Conservation (phyloP, 73 alveolate genomes). For the Paramecium octaurelia region DNA sequence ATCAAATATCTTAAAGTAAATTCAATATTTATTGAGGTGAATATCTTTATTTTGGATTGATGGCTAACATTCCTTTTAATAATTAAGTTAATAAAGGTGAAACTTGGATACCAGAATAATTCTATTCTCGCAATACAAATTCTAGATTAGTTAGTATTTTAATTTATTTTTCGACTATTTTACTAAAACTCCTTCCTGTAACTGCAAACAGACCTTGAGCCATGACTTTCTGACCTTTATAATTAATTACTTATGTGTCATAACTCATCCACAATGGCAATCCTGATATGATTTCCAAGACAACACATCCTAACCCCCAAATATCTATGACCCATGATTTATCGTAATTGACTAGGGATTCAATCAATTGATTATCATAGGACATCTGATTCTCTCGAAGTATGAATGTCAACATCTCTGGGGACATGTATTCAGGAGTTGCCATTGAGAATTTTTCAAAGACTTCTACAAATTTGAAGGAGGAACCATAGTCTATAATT, state of each 20-base stretch:
- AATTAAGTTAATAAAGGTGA: background rate
- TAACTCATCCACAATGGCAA: conserved; percentile 91
- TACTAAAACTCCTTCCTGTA: conserved; percentile 33
- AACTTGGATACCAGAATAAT: conserved; percentile 48
- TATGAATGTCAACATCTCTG: conserved; percentile 80
- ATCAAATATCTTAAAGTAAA: background rate
- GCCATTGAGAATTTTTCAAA: conserved; percentile 61
- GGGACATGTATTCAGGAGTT: conserved; percentile 96
- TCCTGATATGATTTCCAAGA: conserved; percentile 80
- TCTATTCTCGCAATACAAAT: conserved; percentile 9
- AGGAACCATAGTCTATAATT: conserved; percentile 58
- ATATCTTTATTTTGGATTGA: conserved; percentile 36
- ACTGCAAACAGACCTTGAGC: conserved; percentile 59
- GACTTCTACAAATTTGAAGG: conserved; percentile 42
- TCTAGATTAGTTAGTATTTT: conserved; percentile 43
- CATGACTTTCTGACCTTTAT: conserved; percentile 41
- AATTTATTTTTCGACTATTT: conserved; percentile 48
- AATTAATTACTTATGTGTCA: conserved; percentile 61
- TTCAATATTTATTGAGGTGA: conserved; percentile 3
- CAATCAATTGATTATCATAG: conserved; percentile 40
- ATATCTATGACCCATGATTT: conserved; percentile 80
- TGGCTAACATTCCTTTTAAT: conserved; percentile 54
- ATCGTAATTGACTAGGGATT: conserved; percentile 50
- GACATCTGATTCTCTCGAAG: conserved; percentile 30
- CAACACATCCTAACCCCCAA: conserved; percentile 87